phyloP scores from a whole-genome alignment of 176 grass and related monocot species.

The Zizania latifolia region DNA sequence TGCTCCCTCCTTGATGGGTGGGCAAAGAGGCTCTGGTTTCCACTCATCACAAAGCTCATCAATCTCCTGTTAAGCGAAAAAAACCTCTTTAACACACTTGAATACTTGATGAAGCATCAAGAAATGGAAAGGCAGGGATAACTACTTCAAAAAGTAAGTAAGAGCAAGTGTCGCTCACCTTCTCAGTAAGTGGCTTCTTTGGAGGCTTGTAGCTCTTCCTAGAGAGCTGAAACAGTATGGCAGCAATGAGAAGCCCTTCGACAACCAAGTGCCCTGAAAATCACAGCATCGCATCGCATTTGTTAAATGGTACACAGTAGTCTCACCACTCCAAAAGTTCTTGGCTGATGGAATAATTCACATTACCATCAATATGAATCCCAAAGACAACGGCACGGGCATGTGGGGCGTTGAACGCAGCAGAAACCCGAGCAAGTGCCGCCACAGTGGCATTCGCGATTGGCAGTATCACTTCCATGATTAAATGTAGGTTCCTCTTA shows the following conservation, averaged over 20 bases:
- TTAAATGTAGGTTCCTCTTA: too few species aligned
- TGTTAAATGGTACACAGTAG: neutral
- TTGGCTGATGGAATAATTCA: slow-evolving; percentile 2
- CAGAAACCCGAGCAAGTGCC: slow-evolving; percentile 32
- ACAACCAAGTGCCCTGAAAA: slow-evolving; percentile 51
- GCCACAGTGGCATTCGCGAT: slow-evolving; percentile 30
- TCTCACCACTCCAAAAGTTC: neutral
- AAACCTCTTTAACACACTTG: slow-evolving; percentile 1
- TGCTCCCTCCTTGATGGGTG: slow-evolving; percentile 45
- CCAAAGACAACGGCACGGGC: slow-evolving; percentile 49
- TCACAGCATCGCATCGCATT: neutral
- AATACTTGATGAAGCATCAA: slow-evolving; percentile 3
- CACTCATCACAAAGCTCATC: slow-evolving; percentile 62
- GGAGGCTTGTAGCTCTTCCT: slow-evolving; percentile 61
- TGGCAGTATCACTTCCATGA: slow-evolving; percentile 16
- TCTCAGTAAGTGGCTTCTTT: slow-evolving; percentile 54
- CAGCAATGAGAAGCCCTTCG: slow-evolving; percentile 46
- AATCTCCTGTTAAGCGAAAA: slow-evolving; percentile 40
- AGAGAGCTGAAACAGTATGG: slow-evolving; percentile 53
- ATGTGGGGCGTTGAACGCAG: slow-evolving; percentile 38
- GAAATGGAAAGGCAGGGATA: neutral
- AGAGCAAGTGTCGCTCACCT: slow-evolving; percentile 26
- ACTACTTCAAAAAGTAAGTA: neutral
- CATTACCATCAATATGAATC: slow-evolving; percentile 47
- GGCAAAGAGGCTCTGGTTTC: slow-evolving; percentile 49